A percentile compares a stretch with the other conserved stretches of the same genome.
These are phyloP conservation scores for Rehmannia glutinosa DNA, from an alignment of 257 asterid genomes.

Conservation along the genomic window DNA sequence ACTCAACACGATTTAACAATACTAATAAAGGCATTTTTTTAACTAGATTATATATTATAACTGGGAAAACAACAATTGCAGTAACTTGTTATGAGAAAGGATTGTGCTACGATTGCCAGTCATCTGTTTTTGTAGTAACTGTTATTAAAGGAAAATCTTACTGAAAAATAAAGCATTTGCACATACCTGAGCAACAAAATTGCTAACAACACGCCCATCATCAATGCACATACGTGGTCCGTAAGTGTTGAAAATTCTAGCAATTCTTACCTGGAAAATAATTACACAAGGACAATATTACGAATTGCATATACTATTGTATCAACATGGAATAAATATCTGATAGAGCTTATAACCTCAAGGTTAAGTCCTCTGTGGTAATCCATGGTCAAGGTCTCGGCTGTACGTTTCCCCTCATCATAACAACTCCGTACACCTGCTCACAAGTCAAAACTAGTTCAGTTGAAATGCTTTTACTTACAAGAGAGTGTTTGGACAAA, in stretches of 20 bases:
- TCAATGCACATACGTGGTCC: constrained; percentile 96
- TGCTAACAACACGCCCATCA: constrained; percentile 94
- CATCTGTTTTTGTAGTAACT: no score
- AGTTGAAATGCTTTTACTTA: not conserved
- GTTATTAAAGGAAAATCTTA: no score
- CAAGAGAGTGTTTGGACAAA: no score
- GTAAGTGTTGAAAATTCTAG: constrained; percentile 87
- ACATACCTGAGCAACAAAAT: constrained; percentile 84
- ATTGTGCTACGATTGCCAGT: no score
- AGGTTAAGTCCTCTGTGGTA: constrained; percentile 81
- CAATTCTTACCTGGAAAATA: constrained; percentile 65
- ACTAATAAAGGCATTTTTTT: no score
- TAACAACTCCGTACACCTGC: constrained; percentile 93
- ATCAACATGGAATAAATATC: not conserved
- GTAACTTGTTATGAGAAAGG: no score
- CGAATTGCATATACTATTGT: not conserved
- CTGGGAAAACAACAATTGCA: not conserved
- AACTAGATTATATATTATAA: not conserved
- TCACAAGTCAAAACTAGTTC: constrained; percentile 8
- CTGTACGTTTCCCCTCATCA: constrained; percentile 89
- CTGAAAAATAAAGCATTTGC: not conserved
- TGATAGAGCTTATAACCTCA: constrained; percentile 43
- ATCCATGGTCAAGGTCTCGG: constrained; percentile 90
- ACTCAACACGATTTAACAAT: no score
- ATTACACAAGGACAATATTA: not conserved